Conservation (phyloP, 306 rosid genomes). For the Lathyrus oleraceus region DNA sequence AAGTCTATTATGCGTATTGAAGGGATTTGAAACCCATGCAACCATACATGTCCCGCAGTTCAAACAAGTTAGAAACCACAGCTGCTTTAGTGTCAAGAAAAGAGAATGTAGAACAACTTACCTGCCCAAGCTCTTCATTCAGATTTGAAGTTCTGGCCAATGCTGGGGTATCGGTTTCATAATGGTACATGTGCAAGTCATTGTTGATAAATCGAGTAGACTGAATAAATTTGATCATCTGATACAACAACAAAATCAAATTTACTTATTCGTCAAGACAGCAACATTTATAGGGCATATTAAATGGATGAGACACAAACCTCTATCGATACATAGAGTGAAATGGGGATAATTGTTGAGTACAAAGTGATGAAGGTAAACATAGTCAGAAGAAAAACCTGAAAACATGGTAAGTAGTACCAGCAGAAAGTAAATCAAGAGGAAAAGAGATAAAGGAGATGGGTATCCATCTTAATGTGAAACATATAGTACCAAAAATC, state of each 20-base stretch:
- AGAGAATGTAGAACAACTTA: constrained; percentile 35
- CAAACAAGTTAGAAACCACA: constrained; percentile 1
- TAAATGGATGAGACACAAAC: constrained; percentile 49
- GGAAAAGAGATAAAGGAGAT: constrained; percentile 13
- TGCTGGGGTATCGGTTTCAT: constrained; percentile 88
- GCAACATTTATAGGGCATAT: constrained; percentile 24
- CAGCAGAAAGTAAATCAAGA: constrained; percentile 26
- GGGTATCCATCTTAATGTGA: constrained; percentile 33
- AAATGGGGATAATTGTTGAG: constrained; percentile 93
- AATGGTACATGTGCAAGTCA: constrained; percentile 87
- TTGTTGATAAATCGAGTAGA: constrained; percentile 89
- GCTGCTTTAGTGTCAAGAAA: neutral
- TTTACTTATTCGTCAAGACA: constrained; percentile 31
- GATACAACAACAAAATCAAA: constrained; percentile 36
- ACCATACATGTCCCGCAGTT: neutral
- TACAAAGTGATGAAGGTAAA: constrained; percentile 89
- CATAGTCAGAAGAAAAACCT: constrained; percentile 87
- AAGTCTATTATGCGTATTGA: neutral
- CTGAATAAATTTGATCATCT: constrained; percentile 98
- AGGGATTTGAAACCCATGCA: neutral
- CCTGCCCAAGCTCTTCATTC: constrained; percentile 99
- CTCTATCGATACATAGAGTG: constrained; percentile 98
- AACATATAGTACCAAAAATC: constrained; percentile 63
- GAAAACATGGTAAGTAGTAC: constrained; percentile 37
- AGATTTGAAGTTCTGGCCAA: constrained; percentile 95